Conservation (phyloP, 305 asterid genomes). For the Fraxinus ornus region DNA sequence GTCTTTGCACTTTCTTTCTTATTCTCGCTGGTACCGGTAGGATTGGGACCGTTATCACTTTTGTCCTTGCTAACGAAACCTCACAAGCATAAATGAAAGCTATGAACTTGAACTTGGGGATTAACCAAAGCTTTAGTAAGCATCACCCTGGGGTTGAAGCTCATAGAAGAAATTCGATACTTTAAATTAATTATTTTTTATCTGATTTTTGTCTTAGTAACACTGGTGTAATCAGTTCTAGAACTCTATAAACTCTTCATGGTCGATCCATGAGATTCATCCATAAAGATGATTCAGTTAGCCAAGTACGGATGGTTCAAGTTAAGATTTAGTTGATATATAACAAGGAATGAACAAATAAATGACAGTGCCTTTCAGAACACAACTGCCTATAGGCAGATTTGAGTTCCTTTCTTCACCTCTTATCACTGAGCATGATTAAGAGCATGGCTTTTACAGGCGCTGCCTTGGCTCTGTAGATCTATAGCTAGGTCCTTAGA, state of each 20-base stretch:
- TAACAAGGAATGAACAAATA: not conserved
- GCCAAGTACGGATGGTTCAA: not conserved
- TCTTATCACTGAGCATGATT: not conserved
- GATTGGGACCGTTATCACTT: not conserved
- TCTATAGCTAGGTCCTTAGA: not conserved
- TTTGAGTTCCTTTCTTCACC: not conserved
- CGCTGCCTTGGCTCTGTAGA: not conserved
- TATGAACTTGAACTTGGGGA: not conserved
- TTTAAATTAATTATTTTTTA: not conserved
- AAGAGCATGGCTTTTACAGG: not conserved
- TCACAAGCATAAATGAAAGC: not conserved
- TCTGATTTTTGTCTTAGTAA: not conserved
- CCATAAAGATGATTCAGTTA: not conserved
- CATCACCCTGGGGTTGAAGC: not conserved
- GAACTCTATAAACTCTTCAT: not conserved
- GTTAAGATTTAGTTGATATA: not conserved
- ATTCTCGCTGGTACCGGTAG: not conserved
- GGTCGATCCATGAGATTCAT: not conserved
- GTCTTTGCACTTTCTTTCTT: not conserved
- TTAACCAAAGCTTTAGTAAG: not conserved
- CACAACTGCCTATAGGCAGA: not conserved
- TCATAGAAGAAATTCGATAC: not conserved
- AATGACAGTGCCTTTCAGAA: not conserved
- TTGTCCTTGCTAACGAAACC: not conserved
- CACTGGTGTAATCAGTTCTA: not conserved